Evolutionary conservation across 176 grass and related monocot genomes (phyloP).

Genomic region (Carex scoparia): DNA sequence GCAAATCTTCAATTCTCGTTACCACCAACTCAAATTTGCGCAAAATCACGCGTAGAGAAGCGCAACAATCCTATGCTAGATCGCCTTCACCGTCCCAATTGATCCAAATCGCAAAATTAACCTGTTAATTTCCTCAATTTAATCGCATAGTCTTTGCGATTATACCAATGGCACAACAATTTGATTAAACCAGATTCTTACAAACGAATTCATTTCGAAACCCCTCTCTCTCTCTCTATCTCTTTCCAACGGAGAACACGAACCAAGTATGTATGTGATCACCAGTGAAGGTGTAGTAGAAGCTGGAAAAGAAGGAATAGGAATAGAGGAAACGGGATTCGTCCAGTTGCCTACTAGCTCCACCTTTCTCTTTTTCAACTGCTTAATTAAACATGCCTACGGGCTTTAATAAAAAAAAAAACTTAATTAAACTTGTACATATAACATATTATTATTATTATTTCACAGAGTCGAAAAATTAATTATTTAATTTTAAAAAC

Average conservation of each 20-base stretch:
- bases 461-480: no score
- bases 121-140: neutral
- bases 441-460: no score
- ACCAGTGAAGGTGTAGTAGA: neutral
- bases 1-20: neutral
- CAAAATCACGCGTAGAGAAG: constrained; percentile 13
- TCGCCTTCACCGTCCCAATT: constrained; percentile 3
- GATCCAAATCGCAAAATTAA: neutral
- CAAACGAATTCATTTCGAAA: neutral
- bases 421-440: no score
- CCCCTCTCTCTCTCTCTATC: neutral
- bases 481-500: no score
- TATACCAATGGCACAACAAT: neutral
- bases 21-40: constrained; percentile 12
- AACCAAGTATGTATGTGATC: neutral
- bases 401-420: no score
- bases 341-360: neutral
- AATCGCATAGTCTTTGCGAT: constrained; percentile 1
- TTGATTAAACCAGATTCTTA: neutral
- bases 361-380: neutral
- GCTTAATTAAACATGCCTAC: no score
- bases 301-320: neutral
- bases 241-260: neutral
- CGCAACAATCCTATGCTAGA: neutral
- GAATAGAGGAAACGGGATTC: neutral